phyloP scores from a whole-genome alignment of 306 rosid genomes.

The Styphnolobium japonicum region DNA sequence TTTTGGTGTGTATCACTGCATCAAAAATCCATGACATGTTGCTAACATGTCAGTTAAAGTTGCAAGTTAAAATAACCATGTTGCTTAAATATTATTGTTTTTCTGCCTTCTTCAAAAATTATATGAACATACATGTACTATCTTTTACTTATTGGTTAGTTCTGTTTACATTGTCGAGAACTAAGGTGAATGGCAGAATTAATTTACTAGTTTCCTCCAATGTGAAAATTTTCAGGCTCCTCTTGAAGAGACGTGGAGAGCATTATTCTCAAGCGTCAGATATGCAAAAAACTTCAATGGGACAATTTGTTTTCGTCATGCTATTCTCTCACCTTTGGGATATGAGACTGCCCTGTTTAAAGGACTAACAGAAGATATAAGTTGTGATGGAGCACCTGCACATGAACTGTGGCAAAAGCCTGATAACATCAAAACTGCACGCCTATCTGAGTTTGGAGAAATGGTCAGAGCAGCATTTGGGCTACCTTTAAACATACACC shows the following conservation, averaged over 20 bases:
- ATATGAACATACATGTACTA: background rate
- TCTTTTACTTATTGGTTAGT: background rate
- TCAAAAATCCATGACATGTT: background rate
- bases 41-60: background rate
- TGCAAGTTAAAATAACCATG: background rate
- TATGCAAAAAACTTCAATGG: slow-evolving; percentile 81
- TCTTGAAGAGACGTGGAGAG: slow-evolving; percentile 94
- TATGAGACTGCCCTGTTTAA: slow-evolving; percentile 85
- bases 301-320: slow-evolving; percentile 88
- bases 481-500: slow-evolving; percentile 53
- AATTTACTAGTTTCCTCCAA: slow-evolving; percentile 4
- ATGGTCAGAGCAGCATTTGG: slow-evolving; percentile 80
- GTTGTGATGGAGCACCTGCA: slow-evolving; percentile 68
- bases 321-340: slow-evolving; percentile 82
- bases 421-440: slow-evolving; percentile 66
- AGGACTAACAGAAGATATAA: slow-evolving; percentile 66
- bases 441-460: slow-evolving; percentile 93
- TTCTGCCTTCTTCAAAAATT: background rate
- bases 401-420: slow-evolving; percentile 74
- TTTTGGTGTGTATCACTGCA: background rate
- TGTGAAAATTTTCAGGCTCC: slow-evolving; percentile 53
- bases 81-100: background rate
- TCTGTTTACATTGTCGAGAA: slow-evolving; percentile 12
- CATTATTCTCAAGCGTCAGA: slow-evolving; percentile 75
- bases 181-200: slow-evolving; percentile 1